These are phyloP conservation scores for Penicillium ucsense DNA, from an alignment of 495 filamentous ascomycete species.

Conservation along the genomic window DNA sequence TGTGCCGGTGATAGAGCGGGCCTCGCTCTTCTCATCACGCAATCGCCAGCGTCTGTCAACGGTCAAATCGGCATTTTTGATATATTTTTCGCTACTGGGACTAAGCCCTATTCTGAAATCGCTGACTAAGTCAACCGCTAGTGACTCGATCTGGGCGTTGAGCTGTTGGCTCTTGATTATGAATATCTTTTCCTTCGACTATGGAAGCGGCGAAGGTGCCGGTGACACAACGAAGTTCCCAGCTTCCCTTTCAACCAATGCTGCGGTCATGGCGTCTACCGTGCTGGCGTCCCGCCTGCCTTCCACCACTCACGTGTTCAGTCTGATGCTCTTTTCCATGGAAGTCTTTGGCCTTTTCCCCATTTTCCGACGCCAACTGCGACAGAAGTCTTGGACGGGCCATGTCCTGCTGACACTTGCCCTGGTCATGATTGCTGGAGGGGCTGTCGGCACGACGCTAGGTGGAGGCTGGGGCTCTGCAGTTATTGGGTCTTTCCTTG, in stretches of 20 bases:
- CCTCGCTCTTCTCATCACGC: constrained; percentile 42
- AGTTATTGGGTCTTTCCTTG: constrained; percentile 61
- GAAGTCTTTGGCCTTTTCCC: constrained; percentile 96
- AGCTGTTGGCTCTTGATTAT: constrained; percentile 85
- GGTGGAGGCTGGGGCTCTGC: constrained; percentile 69
- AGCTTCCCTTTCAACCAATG: constrained; percentile 85
- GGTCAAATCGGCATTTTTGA: constrained; percentile 84
- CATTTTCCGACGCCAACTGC: constrained; percentile 79
- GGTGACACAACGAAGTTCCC: constrained; percentile 53
- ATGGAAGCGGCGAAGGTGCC: constrained; percentile 53
- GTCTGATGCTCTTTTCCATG: constrained; percentile 87
- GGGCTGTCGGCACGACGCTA: constrained; percentile 63
- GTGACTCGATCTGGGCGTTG: constrained; percentile 94
- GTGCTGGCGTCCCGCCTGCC: constrained; percentile 82
- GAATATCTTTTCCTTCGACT: constrained; percentile 97
- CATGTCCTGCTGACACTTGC: constrained; percentile 68
- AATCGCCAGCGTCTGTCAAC: constrained; percentile 61
- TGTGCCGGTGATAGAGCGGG: constrained; percentile 13
- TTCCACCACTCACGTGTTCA: constrained; percentile 89
- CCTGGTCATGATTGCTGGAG: constrained; percentile 71
- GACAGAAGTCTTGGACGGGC: constrained; percentile 73
- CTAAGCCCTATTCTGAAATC: constrained; percentile 92
- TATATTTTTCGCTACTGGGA: constrained; percentile 83
- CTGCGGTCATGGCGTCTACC: constrained; percentile 88
- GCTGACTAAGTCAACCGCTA: constrained; percentile 78